Evolutionary conservation across 352 stramenopile species (phyloP).

Genomic region (Globisporangium irregulare): DNA sequence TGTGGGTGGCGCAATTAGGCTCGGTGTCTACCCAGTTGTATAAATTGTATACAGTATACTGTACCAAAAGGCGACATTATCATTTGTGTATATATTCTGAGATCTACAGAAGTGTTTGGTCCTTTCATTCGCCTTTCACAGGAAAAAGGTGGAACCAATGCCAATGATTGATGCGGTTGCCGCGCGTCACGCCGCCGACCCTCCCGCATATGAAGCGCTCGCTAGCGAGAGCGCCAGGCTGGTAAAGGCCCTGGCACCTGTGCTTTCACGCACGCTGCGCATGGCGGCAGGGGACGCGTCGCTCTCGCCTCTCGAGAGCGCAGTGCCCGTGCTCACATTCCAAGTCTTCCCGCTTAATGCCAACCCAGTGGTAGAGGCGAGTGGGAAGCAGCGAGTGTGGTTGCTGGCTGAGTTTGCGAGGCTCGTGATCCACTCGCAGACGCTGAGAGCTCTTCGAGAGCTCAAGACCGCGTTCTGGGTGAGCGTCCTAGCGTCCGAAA

Average conservation of each 20-base stretch:
- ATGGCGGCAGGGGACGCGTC: conserved; percentile 3
- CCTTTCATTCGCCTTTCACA: background rate
- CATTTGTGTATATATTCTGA: background rate
- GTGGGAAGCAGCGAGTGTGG: background rate
- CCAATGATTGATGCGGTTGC: background rate
- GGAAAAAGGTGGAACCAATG: background rate
- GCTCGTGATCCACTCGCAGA: background rate
- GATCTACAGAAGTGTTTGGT: background rate
- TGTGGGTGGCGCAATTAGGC: background rate
- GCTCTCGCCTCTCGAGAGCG: background rate
- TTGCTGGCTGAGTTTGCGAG: background rate
- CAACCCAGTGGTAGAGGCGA: background rate
- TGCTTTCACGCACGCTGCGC: conserved; percentile 5
- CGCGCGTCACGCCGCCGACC: background rate
- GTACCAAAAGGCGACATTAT: background rate
- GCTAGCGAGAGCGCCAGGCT: background rate
- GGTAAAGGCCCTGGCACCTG: background rate
- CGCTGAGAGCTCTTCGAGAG: background rate
- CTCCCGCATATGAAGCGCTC: background rate
- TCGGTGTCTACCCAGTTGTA: background rate
- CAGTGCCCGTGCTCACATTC: background rate
- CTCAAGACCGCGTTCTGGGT: conserved; percentile 2
- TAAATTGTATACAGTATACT: background rate
- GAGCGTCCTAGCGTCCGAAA: background rate
- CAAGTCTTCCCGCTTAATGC: conserved; percentile 6